Base-by-base conservation (phyloP, 2,329 filamentous ascomycete genomes). In the Xylaria sp. region DNA sequence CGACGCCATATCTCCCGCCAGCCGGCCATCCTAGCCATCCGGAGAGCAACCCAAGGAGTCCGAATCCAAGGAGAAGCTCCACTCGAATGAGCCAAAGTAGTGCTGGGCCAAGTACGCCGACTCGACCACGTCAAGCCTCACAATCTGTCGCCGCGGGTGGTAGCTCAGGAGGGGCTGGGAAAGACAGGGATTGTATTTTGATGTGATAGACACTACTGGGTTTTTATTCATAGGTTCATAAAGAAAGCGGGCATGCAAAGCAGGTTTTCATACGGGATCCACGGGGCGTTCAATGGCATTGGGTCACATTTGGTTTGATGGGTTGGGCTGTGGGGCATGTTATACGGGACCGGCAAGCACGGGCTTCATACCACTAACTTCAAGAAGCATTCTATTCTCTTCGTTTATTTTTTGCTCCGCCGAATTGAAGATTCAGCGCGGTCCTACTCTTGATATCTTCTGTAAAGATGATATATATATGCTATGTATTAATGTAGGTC, bases 1-100 rank as follows among this genome's bases (percentile, higher is more conserved):
- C 84, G 61, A 79, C 81, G 9, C 83, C 85, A 2, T 89, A 88
- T 69, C 79, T 83, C 10, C 87, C 87, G 25, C 86, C 86, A 0
- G 75, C 80, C 3, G 86, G 86, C 20, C 84, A 88, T 60, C 86
- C 85, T 0, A 84, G 78, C 49, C 85, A 88, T 70, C 80, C 83
- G 9, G 76, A 76, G 4, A 86, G 83, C 71, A 81, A 76, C 48
- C 80, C 78, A 15, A 69, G 68, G n/a, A 72, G 66, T 10, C 39
- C 75, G 12, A 67, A 67, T 39, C 46, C 75, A 36, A 70, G 74
- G 51, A 68, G 75, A 43, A 71, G 73, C 58, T 51, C 72, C 12
- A 61, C 59, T 1, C 18, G 73, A 13, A 23, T 52, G 20, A 65
- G 67, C 25, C 71, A 61, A 51, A 70, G 59, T 33, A 74, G 31